These are phyloP conservation scores for Thermothelomyces thermophilus DNA, from an alignment of 2,329 filamentous ascomycete species.

Conservation along the genomic window DNA sequence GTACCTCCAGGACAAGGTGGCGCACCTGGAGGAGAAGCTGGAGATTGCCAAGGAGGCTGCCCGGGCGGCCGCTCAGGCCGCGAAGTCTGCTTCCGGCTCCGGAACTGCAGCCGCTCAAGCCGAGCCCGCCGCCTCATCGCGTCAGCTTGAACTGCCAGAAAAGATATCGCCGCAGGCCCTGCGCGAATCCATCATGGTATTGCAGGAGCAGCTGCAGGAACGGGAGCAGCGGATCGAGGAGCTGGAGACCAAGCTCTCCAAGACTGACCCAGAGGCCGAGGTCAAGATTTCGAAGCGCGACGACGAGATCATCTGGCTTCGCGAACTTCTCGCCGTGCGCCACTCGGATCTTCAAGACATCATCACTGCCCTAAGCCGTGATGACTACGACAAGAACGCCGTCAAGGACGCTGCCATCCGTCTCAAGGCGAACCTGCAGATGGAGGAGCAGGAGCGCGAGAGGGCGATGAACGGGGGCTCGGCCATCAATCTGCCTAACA, in stretches of 20 bases:
- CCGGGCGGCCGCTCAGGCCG: conserved; percentile 71
- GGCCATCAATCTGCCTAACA: conserved; percentile 61
- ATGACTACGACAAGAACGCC: conserved; percentile 67
- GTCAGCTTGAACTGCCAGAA: conserved; percentile 55
- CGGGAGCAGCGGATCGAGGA: conserved; percentile 86
- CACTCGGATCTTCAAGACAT: conserved; percentile 91
- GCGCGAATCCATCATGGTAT: conserved; percentile 88
- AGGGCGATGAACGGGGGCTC: conserved; percentile 67
- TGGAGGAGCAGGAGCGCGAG: conserved; percentile 95
- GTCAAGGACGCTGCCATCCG: conserved; percentile 90
- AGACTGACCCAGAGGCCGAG: conserved; percentile 68
- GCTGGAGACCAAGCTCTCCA: conserved; percentile 64
- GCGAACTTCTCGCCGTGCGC: conserved; percentile 84
- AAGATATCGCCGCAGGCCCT: conserved; percentile 92
- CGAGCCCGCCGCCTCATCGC: conserved; percentile 29
- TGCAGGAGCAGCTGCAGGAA: conserved; percentile 94
- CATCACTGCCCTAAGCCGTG: conserved; percentile 68
- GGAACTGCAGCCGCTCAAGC: conserved; percentile 30
- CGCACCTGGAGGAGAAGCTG: conserved; percentile 82
- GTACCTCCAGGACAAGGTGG: conserved; percentile 77
- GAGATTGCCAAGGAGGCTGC: conserved; percentile 85
- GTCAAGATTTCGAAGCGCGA: conserved; percentile 84
- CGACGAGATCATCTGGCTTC: conserved; percentile 89
- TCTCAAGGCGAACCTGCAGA: conserved; percentile 88
- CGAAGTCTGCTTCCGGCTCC: conserved; percentile 39